These are phyloP conservation scores for Trifolium dubium DNA, from an alignment of 306 rosid species.

Conservation along the genomic window DNA sequence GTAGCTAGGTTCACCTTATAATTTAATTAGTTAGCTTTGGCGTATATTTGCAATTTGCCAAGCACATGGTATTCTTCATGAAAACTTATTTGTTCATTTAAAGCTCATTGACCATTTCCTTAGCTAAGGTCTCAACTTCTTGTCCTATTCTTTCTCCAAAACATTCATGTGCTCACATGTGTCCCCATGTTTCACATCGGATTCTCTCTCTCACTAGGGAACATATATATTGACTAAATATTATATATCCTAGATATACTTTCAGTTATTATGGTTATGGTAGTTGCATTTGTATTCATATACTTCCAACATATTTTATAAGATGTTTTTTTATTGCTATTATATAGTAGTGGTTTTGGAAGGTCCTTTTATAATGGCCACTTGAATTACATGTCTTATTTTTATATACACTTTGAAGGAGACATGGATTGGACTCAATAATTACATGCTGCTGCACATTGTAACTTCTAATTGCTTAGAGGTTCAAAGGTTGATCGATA, in stretches of 20 bases:
- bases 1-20: conserved; percentile 45
- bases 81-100: conserved; percentile 43
- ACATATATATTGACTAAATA: conserved; percentile 47
- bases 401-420: conserved; percentile 26
- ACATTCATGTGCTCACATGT: conserved; percentile 81
- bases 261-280: conserved; percentile 82
- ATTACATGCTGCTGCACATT: conserved; percentile 37
- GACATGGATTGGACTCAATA: conserved; percentile 49
- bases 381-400: conserved; percentile 30
- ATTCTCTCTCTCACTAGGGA: conserved; percentile 44
- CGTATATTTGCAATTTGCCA: conserved; percentile 43
- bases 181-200: conserved; percentile 68
- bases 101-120: conserved; percentile 56
- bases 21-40: conserved; percentile 29
- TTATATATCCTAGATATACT: conserved; percentile 40
- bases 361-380: conserved; percentile 34
- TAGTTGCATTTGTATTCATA: conserved; percentile 53
- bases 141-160: conserved; percentile 50
- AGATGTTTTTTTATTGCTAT: not conserved
- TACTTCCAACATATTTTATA: conserved; percentile 11
- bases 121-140: conserved; percentile 43
- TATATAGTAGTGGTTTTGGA: conserved; percentile 2
- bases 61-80: conserved; percentile 58
- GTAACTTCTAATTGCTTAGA: conserved; percentile 42
- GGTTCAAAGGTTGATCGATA: conserved; percentile 36